These are phyloP conservation scores for Rusavskia elegans DNA, from an alignment of 495 filamentous ascomycete species.

Conservation along the genomic window DNA sequence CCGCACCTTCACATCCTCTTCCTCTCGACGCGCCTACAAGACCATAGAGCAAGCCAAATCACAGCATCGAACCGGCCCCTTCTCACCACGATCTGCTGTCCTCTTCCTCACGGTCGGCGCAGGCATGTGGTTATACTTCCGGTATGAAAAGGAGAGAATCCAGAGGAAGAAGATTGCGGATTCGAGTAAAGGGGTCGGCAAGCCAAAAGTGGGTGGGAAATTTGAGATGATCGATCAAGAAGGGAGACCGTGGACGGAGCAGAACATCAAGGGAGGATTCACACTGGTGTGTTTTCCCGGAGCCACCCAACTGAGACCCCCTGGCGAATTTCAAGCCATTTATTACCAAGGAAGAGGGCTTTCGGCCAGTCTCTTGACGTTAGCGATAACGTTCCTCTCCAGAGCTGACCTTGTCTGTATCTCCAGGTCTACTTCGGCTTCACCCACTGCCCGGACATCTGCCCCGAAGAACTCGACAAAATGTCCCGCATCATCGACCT, in stretches of 20 bases:
- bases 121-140: constrained; percentile 77
- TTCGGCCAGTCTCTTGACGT: background rate
- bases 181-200: constrained; percentile 79
- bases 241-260: constrained; percentile 56
- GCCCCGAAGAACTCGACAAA: constrained; percentile 96
- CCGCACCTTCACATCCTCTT: constrained; percentile 4
- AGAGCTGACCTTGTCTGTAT: background rate
- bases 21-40: constrained; percentile 5
- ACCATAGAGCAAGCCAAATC: constrained; percentile 6
- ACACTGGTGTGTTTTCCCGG: constrained; percentile 36
- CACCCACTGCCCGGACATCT: constrained; percentile 96
- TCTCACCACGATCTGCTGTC: constrained; percentile 76
- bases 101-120: constrained; percentile 68
- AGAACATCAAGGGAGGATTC: constrained; percentile 76
- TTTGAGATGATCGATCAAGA: constrained; percentile 73
- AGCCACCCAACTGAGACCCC: too few relatives aligned
- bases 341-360: background rate
- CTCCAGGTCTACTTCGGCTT: constrained; percentile 88
- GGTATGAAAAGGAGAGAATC: constrained; percentile 75
- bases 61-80: constrained; percentile 38
- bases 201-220: constrained; percentile 78
- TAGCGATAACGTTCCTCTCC: background rate
- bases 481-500: constrained; percentile 88
- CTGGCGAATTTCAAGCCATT: background rate
- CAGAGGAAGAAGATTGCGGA: constrained; percentile 74